Conservation (phyloP, 805 yeast species). For the Wickerhamiella spandovensis region DNA sequence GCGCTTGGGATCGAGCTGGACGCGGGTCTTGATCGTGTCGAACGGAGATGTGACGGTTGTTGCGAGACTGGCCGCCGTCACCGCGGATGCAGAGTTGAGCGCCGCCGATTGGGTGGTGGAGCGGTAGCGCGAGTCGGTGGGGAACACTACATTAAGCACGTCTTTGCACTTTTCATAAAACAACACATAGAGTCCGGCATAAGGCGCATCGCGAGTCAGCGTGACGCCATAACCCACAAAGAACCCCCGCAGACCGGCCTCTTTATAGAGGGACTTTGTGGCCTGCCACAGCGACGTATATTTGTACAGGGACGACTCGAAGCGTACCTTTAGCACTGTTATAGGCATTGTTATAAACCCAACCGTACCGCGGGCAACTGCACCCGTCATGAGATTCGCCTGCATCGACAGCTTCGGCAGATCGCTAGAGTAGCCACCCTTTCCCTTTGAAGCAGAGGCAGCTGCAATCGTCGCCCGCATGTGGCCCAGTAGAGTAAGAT, state of each 20-base stretch:
- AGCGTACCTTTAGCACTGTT: slow-evolving; percentile 79
- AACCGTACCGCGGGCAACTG: slow-evolving; percentile 61
- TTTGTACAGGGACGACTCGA: slow-evolving; percentile 65
- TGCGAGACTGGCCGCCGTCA: slow-evolving; percentile 62
- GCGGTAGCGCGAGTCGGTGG: slow-evolving; percentile 11
- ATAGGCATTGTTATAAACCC: slow-evolving; percentile 91
- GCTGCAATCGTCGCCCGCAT: slow-evolving; percentile 41
- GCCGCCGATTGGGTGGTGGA: slow-evolving; percentile 34
- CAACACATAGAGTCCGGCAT: slow-evolving; percentile 84
- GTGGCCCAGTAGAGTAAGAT: slow-evolving; percentile 57
- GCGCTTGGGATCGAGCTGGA: slow-evolving; percentile 54
- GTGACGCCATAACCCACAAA: slow-evolving; percentile 85
- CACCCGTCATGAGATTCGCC: slow-evolving; percentile 68
- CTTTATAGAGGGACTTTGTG: slow-evolving; percentile 36
- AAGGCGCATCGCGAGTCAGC: slow-evolving; percentile 81
- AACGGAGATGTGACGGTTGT: slow-evolving; percentile 88
- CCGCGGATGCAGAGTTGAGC: slow-evolving; percentile 65
- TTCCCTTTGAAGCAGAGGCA: slow-evolving; percentile 5
- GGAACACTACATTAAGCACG: slow-evolving; percentile 33
- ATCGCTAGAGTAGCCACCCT: slow-evolving; percentile 3
- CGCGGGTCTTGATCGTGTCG: slow-evolving; percentile 83
- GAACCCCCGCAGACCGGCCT: slow-evolving; percentile 52
- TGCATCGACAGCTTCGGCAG: slow-evolving; percentile 60
- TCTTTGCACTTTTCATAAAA: slow-evolving; percentile 68
- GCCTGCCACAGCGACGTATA: slow-evolving; percentile 58